Evolutionary conservation across 2,329 filamentous ascomycete species (phyloP).

Genomic region (Fusarium illudens): DNA sequence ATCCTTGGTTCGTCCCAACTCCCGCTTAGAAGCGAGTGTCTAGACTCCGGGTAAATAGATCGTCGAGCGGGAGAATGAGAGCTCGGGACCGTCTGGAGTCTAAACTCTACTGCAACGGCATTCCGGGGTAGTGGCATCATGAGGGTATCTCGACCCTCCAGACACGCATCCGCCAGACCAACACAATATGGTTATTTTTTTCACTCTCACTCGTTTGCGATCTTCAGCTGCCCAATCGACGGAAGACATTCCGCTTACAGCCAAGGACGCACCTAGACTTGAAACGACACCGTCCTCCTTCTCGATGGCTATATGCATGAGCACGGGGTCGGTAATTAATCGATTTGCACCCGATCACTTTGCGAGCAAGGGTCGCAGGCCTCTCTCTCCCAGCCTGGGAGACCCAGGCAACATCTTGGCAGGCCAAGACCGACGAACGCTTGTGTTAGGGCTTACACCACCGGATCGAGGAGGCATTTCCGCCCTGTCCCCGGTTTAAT

Average conservation of each 20-base stretch:
- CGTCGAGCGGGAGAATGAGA: neutral
- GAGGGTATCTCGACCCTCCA: neutral
- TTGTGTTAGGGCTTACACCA: neutral
- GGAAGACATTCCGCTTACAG: neutral
- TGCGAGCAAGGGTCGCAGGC: neutral
- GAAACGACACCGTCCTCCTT: slow-evolving; percentile 2
- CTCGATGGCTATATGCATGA: neutral
- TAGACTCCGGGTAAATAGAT: neutral
- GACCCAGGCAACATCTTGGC: neutral
- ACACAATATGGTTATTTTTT: neutral
- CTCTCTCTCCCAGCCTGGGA: too few species aligned
- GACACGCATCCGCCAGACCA: neutral
- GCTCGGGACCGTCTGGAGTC: neutral
- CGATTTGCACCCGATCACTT: neutral
- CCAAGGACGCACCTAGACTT: neutral
- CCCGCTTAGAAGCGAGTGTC: neutral
- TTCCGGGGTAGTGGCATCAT: neutral
- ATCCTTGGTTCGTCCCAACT: neutral
- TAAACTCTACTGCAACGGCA: neutral
- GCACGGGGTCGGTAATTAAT: neutral
- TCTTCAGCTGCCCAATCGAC: neutral
- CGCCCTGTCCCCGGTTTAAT: neutral
- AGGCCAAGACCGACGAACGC: neutral
- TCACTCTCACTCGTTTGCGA: neutral
- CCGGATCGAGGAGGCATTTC: neutral